A percentile compares a stretch with the other conserved stretches of the same genome.
These are phyloP conservation scores for Zoysia pacifica DNA, from an alignment of 176 grass and related monocot species.

Conservation along the genomic window DNA sequence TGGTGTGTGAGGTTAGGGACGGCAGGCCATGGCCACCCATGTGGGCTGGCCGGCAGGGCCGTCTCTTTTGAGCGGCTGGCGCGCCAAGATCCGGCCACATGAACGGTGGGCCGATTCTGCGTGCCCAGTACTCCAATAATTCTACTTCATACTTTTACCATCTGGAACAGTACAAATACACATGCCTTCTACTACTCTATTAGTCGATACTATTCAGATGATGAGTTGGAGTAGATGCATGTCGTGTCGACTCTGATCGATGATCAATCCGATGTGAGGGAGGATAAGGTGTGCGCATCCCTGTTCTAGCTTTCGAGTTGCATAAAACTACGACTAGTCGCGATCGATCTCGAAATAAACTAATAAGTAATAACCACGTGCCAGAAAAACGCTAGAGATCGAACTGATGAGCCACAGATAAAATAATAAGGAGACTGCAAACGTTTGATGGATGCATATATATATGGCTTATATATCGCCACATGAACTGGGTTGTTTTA, in stretches of 20 bases:
- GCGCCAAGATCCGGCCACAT: conserved; percentile 6
- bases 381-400: background rate
- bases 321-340: background rate
- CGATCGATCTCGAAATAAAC: background rate
- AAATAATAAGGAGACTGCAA: background rate
- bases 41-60: background rate
- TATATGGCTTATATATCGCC: background rate
- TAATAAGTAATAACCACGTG: conserved; percentile 17
- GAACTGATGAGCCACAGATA: background rate
- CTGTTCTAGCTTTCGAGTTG: background rate
- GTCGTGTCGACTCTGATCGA: background rate
- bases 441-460: background rate
- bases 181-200: background rate
- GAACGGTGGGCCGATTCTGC: background rate
- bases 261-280: conserved; percentile 2
- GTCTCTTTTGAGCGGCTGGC: background rate
- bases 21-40: conserved; percentile 2
- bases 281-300: background rate
- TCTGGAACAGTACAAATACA: background rate
- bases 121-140: too few relatives aligned
- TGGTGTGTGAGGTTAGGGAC: background rate
- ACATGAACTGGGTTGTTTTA: background rate
- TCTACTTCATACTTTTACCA: too few relatives aligned
- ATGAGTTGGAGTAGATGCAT: background rate
- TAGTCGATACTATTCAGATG: background rate